A percentile compares a stretch with the other conserved stretches of the same genome.
phyloP scores from a whole-genome alignment of 176 grass and related monocot genomes.

The Musa beccarii region DNA sequence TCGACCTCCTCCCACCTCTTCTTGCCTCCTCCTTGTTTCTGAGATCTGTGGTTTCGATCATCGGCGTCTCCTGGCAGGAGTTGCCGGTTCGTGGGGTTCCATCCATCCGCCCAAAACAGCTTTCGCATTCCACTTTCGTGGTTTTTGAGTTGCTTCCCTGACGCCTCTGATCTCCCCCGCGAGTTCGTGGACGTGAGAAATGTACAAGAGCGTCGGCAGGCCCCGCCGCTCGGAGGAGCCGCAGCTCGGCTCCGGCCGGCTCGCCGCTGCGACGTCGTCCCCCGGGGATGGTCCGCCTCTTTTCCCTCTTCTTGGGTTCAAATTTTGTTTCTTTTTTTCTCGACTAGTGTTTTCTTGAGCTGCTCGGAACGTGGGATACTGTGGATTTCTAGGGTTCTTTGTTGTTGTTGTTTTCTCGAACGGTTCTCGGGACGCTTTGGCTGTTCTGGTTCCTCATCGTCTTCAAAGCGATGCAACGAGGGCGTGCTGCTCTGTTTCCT shows the following conservation, averaged over 20 bases:
- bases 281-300: not conserved
- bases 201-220: conserved; percentile 1
- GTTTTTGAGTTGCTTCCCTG: not conserved
- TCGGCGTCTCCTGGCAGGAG: not conserved
- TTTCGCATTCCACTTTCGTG: too few relatives aligned
- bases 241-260: not conserved
- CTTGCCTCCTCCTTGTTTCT: not conserved
- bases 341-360: not conserved
- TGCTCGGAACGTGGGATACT: not conserved
- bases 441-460: not conserved
- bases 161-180: too few relatives aligned
- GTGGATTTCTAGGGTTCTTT: not conserved
- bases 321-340: not conserved
- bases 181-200: not conserved
- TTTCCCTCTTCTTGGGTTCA: not conserved
- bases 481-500: not conserved
- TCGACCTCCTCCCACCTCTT: not conserved
- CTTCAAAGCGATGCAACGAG: not conserved
- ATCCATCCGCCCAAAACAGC: too few relatives aligned
- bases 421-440: not conserved
- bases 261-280: not conserved
- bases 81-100: not conserved
- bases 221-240: not conserved
- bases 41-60: not conserved
- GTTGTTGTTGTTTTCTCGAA: not conserved